Evolutionary conservation across 2,329 filamentous ascomycete species (phyloP), one percentile per base, ranked within the genome.

Genomic region (Berkeleyomyces basicola): DNA sequence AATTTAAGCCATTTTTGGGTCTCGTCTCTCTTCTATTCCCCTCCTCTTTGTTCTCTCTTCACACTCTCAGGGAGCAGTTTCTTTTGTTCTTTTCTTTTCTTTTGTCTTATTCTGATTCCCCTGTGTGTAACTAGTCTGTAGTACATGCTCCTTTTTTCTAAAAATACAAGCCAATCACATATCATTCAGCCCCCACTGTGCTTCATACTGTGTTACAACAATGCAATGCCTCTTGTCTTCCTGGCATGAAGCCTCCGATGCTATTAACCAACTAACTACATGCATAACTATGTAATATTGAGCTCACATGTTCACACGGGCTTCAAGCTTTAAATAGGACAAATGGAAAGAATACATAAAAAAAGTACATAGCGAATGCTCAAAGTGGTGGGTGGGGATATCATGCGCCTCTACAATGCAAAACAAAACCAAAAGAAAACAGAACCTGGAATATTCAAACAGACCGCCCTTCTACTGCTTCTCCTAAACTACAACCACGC

Each of bases 401-500:
- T 53, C 49, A 53, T 53, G 49, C 49, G 40, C n/a, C 37, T 43
- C 42, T 31, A 58, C 16, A 42, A 42, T 58, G 55, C 36, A 58
- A 40, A 58, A 58, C 10, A 39, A n/a, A 58, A 36, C 3, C 31
- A n/a, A 39, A 40, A 39, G 9, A 39, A 42, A 6, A 36, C 7
- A 11, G 4, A 46, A 39, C 14, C 11, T 7, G 9, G 3, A 59
- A 39, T 9, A 31, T 31, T 53, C 33, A 60, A 44, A 37, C 23
- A n/a, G n/a, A 31, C 14, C 1, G 11, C 42, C 31, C n/a, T 37
- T 31, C 33, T 36, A 59, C 37, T 47, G 14, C 43, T 2, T 40
- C 4, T 46, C 23, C 31, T 11, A 43, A 37, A 33, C 43, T 64
- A 64, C 46, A 64, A 23, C 63, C 63, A 64, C 5, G 39, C 59